phyloP scores from a whole-genome alignment of 164 flowering plant genomes.

The Liriodendron chinense region DNA sequence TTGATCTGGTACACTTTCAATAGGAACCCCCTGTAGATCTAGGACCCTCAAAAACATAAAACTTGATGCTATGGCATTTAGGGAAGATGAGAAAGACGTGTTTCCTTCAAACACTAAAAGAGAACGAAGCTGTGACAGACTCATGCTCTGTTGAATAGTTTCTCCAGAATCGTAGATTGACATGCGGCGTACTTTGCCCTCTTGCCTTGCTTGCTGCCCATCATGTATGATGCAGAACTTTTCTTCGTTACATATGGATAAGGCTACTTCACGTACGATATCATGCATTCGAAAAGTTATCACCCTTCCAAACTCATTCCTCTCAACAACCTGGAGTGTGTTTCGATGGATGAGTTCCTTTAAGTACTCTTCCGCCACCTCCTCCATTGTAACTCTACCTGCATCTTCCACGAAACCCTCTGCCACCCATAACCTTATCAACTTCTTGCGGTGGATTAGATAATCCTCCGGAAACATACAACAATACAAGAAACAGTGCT shows the following conservation, averaged over 20 bases:
- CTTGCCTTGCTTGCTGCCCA: too few species aligned
- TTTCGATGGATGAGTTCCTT: constrained; percentile 14
- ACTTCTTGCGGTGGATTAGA: constrained; percentile 5
- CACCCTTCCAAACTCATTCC: constrained; percentile 11
- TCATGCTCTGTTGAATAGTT: constrained; percentile 11
- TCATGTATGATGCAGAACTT: constrained; percentile 1
- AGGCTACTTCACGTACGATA: constrained; percentile 12
- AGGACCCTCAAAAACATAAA: constrained; percentile 32
- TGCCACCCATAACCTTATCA: constrained; percentile 24
- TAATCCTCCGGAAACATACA: constrained; percentile 14
- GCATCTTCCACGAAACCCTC: constrained; percentile 15
- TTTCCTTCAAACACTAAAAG: constrained; percentile 25
- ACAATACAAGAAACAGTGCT: constrained; percentile 21
- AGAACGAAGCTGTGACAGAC: constrained; percentile 28
- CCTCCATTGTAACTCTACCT: constrained; percentile 3
- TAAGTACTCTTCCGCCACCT: constrained; percentile 17
- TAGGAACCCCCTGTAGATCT: constrained; percentile 26
- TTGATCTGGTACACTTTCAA: constrained; percentile 25
- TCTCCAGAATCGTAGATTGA: not conserved
- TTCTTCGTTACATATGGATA: not conserved
- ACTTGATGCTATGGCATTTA: constrained; percentile 7
- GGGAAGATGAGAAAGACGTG: constrained; percentile 14
- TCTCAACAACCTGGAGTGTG: constrained; percentile 13
- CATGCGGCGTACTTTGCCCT: not conserved
- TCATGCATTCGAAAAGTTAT: constrained; percentile 25